Evolutionary conservation across 257 asterid species (phyloP).

Genomic region (Thymus mandschuricus): DNA sequence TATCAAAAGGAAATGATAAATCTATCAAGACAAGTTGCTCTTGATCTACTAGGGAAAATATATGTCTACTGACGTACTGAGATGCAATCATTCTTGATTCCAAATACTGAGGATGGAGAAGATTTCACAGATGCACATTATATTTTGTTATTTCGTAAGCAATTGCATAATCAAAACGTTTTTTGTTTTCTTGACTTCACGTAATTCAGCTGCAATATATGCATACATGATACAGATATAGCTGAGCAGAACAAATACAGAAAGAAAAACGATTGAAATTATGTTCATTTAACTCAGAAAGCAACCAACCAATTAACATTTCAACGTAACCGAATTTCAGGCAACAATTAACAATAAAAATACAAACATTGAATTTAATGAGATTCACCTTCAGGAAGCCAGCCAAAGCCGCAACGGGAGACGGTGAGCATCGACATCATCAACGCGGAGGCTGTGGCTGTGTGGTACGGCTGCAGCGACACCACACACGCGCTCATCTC

Average conservation of each 20-base stretch:
- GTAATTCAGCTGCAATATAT: neutral
- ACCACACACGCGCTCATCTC: constrained; percentile 74
- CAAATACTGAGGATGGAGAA: neutral
- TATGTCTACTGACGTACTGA: too few species aligned
- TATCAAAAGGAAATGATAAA: too few species aligned
- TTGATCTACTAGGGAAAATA: too few species aligned
- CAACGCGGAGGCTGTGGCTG: constrained; percentile 82
- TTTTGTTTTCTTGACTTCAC: neutral
- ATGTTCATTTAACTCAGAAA: neutral
- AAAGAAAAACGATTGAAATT: too few species aligned
- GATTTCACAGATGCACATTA: neutral
- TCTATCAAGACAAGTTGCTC: too few species aligned
- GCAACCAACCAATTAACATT: neutral
- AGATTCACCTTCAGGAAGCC: constrained; percentile 76
- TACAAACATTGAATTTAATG: neutral
- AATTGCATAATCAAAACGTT: neutral
- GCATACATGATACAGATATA: neutral
- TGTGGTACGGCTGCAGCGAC: constrained; percentile 75
- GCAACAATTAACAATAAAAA: neutral
- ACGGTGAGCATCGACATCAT: constrained; percentile 83
- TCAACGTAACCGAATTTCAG: neutral
- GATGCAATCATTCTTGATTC: too few species aligned
- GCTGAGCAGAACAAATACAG: neutral
- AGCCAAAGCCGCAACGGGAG: constrained; percentile 25
- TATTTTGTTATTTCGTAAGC: neutral